phyloP scores from a whole-genome alignment of 208 protist species.

The Crithidia sp. region DNA sequence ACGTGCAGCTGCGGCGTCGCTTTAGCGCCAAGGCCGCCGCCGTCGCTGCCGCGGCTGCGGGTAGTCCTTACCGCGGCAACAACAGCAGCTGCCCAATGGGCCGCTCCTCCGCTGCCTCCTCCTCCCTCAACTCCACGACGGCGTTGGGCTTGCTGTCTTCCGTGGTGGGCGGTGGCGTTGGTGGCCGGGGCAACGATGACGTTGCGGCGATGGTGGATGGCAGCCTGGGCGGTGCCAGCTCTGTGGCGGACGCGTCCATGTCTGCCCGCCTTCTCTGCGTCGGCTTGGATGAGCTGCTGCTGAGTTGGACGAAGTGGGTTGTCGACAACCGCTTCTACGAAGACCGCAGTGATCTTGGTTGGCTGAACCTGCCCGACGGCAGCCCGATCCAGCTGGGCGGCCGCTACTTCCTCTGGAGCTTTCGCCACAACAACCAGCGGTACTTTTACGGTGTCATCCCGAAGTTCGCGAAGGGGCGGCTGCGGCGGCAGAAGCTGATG shows the following conservation, averaged over 20 bases:
- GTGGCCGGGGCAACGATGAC: background rate
- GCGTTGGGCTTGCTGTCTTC: conserved; percentile 11
- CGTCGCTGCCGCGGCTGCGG: background rate
- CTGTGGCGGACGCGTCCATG: conserved; percentile 32
- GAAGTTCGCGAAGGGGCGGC: conserved; percentile 59
- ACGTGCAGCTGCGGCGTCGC: conserved; percentile 46
- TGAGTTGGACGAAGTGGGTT: conserved; percentile 64
- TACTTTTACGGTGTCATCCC: conserved; percentile 75
- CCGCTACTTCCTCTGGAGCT: conserved; percentile 70
- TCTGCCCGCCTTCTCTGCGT: conserved; percentile 42
- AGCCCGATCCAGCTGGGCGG: conserved; percentile 43
- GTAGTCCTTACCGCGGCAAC: background rate
- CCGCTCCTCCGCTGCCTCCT: conserved; percentile 10
- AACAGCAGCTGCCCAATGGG: conserved; percentile 25
- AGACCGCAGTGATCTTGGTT: conserved; percentile 48
- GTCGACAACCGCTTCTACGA: conserved; percentile 58
- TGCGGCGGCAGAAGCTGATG: conserved; percentile 37
- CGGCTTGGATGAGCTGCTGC: conserved; percentile 47
- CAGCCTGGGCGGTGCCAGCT: conserved; percentile 1
- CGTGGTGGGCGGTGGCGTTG: background rate
- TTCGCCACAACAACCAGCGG: conserved; percentile 49
- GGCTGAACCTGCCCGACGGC: conserved; percentile 39
- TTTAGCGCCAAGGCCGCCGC: conserved; percentile 23
- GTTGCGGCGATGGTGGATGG: conserved; percentile 10
- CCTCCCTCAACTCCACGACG: conserved; percentile 17